Evolutionary conservation across 768 basidiomycete species (phyloP).

Genomic region (Pleurotus eryngii): DNA sequence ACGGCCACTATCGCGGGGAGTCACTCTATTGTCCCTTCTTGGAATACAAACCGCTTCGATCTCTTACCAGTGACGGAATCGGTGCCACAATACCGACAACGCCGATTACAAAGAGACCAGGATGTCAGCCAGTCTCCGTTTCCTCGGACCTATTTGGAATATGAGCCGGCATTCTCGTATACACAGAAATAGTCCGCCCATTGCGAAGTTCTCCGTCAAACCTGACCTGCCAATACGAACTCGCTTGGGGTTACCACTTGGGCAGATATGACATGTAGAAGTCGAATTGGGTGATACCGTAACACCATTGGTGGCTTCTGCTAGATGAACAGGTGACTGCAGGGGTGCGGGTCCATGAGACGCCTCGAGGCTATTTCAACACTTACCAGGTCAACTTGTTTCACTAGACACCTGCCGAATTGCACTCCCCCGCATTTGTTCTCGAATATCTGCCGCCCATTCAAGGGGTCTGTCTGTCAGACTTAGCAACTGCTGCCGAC

Average conservation of each 20-base stretch:
- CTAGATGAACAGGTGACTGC: background rate
- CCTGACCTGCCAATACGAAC: slow-evolving; percentile 1
- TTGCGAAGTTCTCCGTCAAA: slow-evolving; percentile 3
- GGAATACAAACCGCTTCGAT: no score
- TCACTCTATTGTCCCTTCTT: background rate
- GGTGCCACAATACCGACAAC: no score
- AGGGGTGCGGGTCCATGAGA: background rate
- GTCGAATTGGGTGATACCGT: background rate
- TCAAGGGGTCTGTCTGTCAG: no score
- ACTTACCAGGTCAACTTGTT: background rate
- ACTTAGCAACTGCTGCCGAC: no score
- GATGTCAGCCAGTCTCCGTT: no score
- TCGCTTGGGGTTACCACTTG: background rate
- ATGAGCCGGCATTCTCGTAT: background rate
- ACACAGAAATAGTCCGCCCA: background rate
- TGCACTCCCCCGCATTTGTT: no score
- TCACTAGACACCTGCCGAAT: no score
- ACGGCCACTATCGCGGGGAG: background rate
- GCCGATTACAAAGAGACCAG: no score
- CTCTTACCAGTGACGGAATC: no score
- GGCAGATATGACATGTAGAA: background rate
- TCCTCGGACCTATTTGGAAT: no score
- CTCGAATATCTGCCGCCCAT: no score
- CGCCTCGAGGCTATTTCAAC: background rate
- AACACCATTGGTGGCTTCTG: no score